Evolutionary conservation across 306 rosid genomes (phyloP).

Genomic region (Castanospermum australe): DNA sequence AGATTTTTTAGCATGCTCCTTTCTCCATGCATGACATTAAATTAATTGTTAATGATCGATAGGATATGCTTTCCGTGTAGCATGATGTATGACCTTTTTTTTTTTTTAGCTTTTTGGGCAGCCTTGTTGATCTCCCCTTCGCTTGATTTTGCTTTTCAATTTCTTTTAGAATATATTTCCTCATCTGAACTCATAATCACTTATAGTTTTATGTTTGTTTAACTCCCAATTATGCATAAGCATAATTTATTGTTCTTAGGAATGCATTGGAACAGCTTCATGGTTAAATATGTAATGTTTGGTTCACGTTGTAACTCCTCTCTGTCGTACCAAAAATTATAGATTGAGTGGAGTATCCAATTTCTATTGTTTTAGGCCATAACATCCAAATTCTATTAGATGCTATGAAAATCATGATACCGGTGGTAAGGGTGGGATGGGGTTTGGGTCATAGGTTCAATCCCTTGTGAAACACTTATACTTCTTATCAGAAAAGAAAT

Average conservation of each 20-base stretch:
- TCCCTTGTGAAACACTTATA: too few species aligned
- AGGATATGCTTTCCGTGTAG: background rate
- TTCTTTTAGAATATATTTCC: background rate
- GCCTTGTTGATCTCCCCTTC: background rate
- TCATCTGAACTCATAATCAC: background rate
- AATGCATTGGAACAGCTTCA: background rate
- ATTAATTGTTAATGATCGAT: background rate
- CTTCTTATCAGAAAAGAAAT: too few species aligned
- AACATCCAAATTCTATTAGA: background rate
- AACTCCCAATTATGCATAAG: background rate
- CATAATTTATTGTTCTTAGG: background rate
- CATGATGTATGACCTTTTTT: background rate
- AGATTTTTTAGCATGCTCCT: slow-evolving; percentile 15
- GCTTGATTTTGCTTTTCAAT: background rate
- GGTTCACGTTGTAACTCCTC: background rate
- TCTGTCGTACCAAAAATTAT: background rate
- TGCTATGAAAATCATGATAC: background rate
- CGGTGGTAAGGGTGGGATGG: too few species aligned
- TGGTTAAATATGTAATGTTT: background rate
- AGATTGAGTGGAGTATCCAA: background rate
- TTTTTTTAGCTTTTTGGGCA: background rate
- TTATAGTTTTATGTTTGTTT: background rate
- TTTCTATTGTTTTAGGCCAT: background rate
- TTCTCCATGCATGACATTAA: background rate
- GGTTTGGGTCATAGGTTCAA: too few species aligned